These are phyloP conservation scores for Tricholoma sp. DNA, from an alignment of 768 basidiomycete genomes.

Conservation along the genomic window DNA sequence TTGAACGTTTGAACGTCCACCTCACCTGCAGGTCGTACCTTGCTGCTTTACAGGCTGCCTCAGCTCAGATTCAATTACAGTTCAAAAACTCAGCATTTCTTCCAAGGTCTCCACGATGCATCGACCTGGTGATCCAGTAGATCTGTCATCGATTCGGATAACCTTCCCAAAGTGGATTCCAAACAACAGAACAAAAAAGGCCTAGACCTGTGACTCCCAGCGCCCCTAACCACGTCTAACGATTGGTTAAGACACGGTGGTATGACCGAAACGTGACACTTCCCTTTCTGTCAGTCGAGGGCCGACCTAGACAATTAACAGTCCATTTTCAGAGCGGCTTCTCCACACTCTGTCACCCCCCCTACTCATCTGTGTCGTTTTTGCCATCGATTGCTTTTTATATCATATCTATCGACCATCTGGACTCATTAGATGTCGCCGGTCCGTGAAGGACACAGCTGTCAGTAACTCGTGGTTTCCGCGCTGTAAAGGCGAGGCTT, in stretches of 20 bases:
- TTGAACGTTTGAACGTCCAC: background rate
- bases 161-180: background rate
- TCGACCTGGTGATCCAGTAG: background rate
- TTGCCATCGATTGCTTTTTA: background rate
- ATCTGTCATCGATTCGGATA: background rate
- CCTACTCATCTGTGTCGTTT: background rate
- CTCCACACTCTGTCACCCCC: conserved; percentile 1
- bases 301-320: background rate
- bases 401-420: conserved; percentile 4
- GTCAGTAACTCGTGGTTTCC: conserved; percentile 15
- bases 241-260: conserved; percentile 6
- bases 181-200: conserved; percentile 1
- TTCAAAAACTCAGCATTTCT: background rate
- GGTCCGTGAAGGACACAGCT: conserved; percentile 6
- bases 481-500: conserved; percentile 9
- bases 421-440: conserved; percentile 2
- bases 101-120: background rate
- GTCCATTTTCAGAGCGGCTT: background rate
- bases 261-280: conserved; percentile 4
- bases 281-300: background rate
- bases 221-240: too few relatives aligned
- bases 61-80: background rate
- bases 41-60: background rate
- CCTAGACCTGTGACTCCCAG: too few relatives aligned
- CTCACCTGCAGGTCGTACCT: background rate